Percentiles rank a stretch among this genome's conserved stretches.
phyloP scores from a whole-genome alignment of 2,329 filamentous ascomycete genomes.

The Neonectria magnoliae region DNA sequence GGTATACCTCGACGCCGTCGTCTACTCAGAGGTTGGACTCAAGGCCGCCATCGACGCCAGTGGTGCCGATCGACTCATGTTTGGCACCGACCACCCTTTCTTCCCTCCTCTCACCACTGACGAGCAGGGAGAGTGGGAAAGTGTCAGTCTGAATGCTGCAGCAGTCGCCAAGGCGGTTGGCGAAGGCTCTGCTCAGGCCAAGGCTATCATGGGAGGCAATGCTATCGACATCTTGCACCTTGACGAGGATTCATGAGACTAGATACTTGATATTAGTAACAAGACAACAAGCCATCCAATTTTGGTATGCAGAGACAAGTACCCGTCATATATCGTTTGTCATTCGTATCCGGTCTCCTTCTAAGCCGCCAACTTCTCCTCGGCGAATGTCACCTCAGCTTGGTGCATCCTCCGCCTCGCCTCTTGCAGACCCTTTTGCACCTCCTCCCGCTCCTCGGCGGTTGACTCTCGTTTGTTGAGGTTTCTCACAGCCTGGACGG shows the following conservation, averaged over 20 bases:
- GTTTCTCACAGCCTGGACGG: conserved; percentile 50
- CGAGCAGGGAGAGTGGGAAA: conserved; percentile 74
- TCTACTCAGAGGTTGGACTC: conserved; percentile 80
- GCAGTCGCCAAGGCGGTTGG: conserved; percentile 65
- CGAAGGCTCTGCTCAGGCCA: conserved; percentile 55
- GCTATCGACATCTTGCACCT: conserved; percentile 62
- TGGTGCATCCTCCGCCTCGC: conserved; percentile 50
- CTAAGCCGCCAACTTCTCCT: conserved; percentile 38
- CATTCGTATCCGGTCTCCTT: conserved; percentile 8
- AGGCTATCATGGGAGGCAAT: conserved; percentile 69
- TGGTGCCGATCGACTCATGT: conserved; percentile 77
- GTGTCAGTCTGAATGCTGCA: conserved; percentile 64
- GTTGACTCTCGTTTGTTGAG: conserved; percentile 41
- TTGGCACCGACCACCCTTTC: conserved; percentile 86
- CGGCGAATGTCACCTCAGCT: conserved; percentile 50
- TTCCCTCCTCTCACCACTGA: conserved; percentile 78
- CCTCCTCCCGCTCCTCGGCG: conserved; percentile 42
- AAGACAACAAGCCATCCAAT: conserved; percentile 25
- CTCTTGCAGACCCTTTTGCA: conserved; percentile 43
- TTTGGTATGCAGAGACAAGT: conserved; percentile 32
- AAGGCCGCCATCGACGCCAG: conserved; percentile 75
- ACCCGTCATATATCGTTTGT: conserved; percentile 27
- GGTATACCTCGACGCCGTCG: conserved; percentile 87
- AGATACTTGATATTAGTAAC: conserved; percentile 33
- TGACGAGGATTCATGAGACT: conserved; percentile 37